Evolutionary conservation across 768 basidiomycete species (phyloP), one percentile per base, ranked within the genome.

Genomic region (Dacryopinax primogenitus): DNA sequence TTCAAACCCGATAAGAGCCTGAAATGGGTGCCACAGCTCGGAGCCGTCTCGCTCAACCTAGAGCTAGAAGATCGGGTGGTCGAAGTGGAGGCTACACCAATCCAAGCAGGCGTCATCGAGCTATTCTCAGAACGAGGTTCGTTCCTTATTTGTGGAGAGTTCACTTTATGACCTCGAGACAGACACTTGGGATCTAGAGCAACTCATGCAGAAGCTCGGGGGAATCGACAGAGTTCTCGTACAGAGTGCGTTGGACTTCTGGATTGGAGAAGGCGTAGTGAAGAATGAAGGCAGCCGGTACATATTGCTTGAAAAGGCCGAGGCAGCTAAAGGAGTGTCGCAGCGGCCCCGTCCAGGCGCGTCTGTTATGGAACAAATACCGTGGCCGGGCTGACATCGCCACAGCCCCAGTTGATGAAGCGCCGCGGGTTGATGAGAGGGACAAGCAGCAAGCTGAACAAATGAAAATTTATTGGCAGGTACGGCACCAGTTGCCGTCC

Each of bases 1-100:
- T 89, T 92, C 77, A 96, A 96, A 71, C 92, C 92, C 0, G 92
- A 96, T 75, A 97, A 98, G 78, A 83, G 81, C 66, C 81, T 99
- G 34, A 83, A 84, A 58, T 98, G 92, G 88, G 73, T 97, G 4
- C 87, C 92, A 11, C 88, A 94, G 71, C 82, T 96, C 13, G 95
- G 96, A 0, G 90, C 86, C 1, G 83, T 95, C 37, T 80, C 83
- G 35, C 73, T 99, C 63, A 85, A 90, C 64, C 77, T 98, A 6
- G 84, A 92, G 70, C 79, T 98, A 1, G 81, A 86, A 70, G 95
- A 97, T 72, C 86, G 92, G 13, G 83, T 77, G 2, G 66, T 96
- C 34, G 82, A 83, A 23, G 83, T 83, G 1, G 86, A 91, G 44
- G 91, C 90, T 2, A 84, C 86, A 1, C 91, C 93, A 0, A 74